Base-by-base conservation (phyloP, 106 monocot genomes). In the Allium cepa region DNA sequence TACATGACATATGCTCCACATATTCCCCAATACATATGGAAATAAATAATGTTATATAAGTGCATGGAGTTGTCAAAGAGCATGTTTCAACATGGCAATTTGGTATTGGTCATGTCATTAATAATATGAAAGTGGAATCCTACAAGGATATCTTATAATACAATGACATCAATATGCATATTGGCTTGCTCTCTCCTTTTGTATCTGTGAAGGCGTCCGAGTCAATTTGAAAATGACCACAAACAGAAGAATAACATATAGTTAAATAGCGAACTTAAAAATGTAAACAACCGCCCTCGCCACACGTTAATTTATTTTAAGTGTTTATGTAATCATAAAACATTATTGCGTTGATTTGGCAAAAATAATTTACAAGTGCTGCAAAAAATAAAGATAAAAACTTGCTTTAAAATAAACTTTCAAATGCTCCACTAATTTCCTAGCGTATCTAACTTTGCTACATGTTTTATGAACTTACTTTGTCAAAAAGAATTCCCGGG, bases 131-230 rank as follows among this genome's bases (percentile, higher is more conserved):
- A n/a, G 67, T 67, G 67, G 67, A 4, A 67, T 67, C 67, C 52
- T 67, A 50, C 11, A 67, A 26, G 67, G 67, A 67, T 67, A 67
- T 67, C 26, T 67, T 27, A 52, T 14, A 9, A 18, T 2, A 12
- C 67, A 7, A 15, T 17, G 9, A 47, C 13, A 50, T 50, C 14
- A 50, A 3, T 50, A 4, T 50, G 17, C 28, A 9, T 14, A 50
- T 50, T 50, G 50, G 36, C 36, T 22, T 50, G 3, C 50, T 17
- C 7, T 17, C 11, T 26, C 28, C 53, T 67, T 27, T 7, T 53
- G 16, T 11, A 26, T 67, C 7, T 52, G 18, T 22, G 46, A 26
- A 67, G 52, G 46, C 10, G 18, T 8, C 27, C 49, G 10, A 53
- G 26, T 11, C 51, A 26, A 26, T 53, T 50, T 50, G 64, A 49